A percentile compares a stretch with the other conserved stretches of the same genome.
phyloP scores from a whole-genome alignment of 2,329 filamentous ascomycete species.

The Sporothrix luriei region DNA sequence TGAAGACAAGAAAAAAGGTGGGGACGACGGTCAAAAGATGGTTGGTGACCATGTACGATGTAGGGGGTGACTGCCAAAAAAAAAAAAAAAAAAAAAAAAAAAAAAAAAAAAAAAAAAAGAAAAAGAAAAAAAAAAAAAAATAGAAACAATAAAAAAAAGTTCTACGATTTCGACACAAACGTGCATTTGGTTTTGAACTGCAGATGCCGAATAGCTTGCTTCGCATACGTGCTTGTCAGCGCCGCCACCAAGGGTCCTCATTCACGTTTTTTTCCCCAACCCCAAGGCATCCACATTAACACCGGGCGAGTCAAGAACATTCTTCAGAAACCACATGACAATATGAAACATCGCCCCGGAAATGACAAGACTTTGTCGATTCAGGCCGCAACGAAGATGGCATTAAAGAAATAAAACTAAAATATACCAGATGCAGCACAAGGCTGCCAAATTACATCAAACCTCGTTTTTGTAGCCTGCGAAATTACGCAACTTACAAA shows the following conservation, averaged over 20 bases:
- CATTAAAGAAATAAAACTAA: neutral
- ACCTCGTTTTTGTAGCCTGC: neutral
- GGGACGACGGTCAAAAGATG: too few species aligned
- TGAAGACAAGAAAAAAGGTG: too few species aligned
- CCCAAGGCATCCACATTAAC: slow-evolving; percentile 1
- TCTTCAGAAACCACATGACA: neutral
- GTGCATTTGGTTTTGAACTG: neutral
- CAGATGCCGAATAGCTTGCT: neutral
- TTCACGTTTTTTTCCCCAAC: neutral
- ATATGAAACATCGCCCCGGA: neutral
- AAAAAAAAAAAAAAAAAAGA: too few species aligned
- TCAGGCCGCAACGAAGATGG: slow-evolving; percentile 6
- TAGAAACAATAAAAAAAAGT: neutral
- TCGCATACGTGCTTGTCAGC: neutral
- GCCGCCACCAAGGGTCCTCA: neutral
- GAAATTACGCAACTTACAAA: slow-evolving; percentile 16
- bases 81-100: too few species aligned
- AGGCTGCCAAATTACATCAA: slow-evolving; percentile 11
- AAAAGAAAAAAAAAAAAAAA: neutral
- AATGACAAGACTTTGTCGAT: neutral
- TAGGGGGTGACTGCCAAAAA: too few species aligned
- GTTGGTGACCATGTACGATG: too few species aligned
- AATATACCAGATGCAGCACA: neutral
- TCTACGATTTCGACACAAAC: neutral
- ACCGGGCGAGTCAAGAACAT: neutral